These are phyloP conservation scores for Talaromyces sp. DNA, from an alignment of 2,329 filamentous ascomycete species.

Conservation along the genomic window DNA sequence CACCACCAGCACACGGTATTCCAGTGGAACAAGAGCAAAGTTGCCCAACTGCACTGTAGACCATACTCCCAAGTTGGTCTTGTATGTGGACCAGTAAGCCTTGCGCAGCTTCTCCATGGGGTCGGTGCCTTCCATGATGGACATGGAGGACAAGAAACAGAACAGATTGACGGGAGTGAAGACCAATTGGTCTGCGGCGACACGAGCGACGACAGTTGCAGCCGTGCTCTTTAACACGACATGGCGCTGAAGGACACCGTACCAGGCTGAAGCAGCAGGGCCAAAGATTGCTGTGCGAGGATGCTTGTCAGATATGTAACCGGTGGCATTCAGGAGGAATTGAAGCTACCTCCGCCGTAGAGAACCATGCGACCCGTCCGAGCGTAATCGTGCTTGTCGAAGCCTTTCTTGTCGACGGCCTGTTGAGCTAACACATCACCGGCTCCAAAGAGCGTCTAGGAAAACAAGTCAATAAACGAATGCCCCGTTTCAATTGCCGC, in stretches of 20 bases:
- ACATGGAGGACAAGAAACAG: conserved; percentile 79
- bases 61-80: conserved; percentile 85
- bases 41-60: conserved; percentile 78
- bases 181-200: conserved; percentile 71
- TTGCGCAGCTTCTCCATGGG: conserved; percentile 65
- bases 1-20: conserved; percentile 79
- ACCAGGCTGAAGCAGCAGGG: conserved; percentile 83
- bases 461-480: not conserved
- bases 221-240: conserved; percentile 62
- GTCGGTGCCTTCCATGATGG: conserved; percentile 66
- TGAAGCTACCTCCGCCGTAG: conserved; percentile 43
- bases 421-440: conserved; percentile 92
- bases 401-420: conserved; percentile 73
- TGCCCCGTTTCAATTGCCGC: not conserved
- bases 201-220: conserved; percentile 69
- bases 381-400: conserved; percentile 65
- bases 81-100: conserved; percentile 66
- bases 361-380: conserved; percentile 46
- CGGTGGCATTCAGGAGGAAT: not conserved
- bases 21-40: conserved; percentile 79
- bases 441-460: conserved; percentile 76
- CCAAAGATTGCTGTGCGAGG: conserved; percentile 66
- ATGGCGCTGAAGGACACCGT: conserved; percentile 67
- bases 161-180: conserved; percentile 83
- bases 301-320: not conserved